Evolutionary conservation across 163 green algal species (phyloP).

Genomic region (Chloromonas sp.): DNA sequence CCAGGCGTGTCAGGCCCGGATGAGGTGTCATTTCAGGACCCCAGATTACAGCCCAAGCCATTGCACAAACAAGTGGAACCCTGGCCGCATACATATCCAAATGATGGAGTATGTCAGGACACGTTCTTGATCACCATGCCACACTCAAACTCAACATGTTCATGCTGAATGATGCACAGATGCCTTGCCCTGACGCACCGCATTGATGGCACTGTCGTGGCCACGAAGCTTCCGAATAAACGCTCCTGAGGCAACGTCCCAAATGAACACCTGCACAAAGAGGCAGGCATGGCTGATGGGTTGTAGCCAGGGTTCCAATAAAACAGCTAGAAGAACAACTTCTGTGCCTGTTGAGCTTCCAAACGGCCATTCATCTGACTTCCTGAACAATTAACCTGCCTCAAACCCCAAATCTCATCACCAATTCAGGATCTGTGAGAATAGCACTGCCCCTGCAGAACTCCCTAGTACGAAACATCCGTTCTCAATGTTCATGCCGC

Average conservation of each 20-base stretch:
- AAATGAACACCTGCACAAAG: slow-evolving; percentile 71
- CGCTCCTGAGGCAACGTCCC: slow-evolving; percentile 80
- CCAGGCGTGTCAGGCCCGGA: background rate
- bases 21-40: background rate
- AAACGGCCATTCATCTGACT: too few relatives aligned
- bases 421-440: too few relatives aligned
- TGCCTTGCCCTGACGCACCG: slow-evolving; percentile 33
- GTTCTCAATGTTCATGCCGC: background rate
- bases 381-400: too few relatives aligned
- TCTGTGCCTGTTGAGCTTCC: too few relatives aligned
- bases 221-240: slow-evolving; percentile 83
- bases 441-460: too few relatives aligned
- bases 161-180: too few relatives aligned
- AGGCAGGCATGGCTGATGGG: background rate
- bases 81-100: too few relatives aligned
- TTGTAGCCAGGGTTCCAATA: background rate
- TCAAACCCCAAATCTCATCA: too few relatives aligned
- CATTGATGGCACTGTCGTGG: slow-evolving; percentile 80
- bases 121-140: background rate
- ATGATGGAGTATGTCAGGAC: background rate
- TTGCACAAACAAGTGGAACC: too few relatives aligned
- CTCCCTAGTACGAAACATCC: too few relatives aligned
- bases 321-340: too few relatives aligned
- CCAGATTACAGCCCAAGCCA: background rate
- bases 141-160: background rate